These are phyloP conservation scores for Dichotomopilus funicola DNA, from an alignment of 2,329 filamentous ascomycete species.

Conservation along the genomic window DNA sequence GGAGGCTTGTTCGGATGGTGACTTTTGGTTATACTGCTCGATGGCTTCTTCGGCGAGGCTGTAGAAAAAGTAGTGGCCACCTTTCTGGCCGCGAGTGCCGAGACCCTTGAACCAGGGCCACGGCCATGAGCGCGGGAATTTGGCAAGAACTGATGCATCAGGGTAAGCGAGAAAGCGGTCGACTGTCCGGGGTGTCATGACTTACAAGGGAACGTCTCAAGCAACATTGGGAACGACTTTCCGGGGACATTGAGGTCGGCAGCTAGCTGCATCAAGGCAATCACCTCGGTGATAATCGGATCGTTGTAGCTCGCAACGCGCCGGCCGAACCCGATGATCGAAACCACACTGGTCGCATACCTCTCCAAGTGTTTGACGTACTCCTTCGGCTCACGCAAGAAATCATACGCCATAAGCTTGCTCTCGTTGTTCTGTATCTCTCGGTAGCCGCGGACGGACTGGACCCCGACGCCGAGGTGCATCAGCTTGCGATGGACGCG, in stretches of 20 bases:
- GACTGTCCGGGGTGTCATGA: not conserved
- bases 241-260: slow-evolving; percentile 49
- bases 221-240: slow-evolving; percentile 49
- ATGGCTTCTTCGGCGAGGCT: slow-evolving; percentile 44
- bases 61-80: slow-evolving; percentile 46
- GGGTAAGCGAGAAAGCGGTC: not conserved
- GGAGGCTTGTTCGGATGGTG: slow-evolving; percentile 19
- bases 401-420: slow-evolving; percentile 45
- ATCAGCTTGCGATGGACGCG: slow-evolving; percentile 44
- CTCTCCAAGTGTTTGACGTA: slow-evolving; percentile 50
- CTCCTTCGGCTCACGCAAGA: slow-evolving; percentile 37
- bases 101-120: slow-evolving; percentile 47
- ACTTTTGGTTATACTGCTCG: slow-evolving; percentile 30
- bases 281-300: slow-evolving; percentile 54
- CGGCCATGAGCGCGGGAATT: slow-evolving; percentile 42
- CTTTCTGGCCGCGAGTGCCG: slow-evolving; percentile 34
- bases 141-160: slow-evolving; percentile 32
- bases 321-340: slow-evolving; percentile 51
- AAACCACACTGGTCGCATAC: slow-evolving; percentile 47
- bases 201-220: slow-evolving; percentile 46
- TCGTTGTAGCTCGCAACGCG: slow-evolving; percentile 44
- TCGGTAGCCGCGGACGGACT: slow-evolving; percentile 48
- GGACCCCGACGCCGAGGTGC: slow-evolving; percentile 46
- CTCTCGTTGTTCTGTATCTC: slow-evolving; percentile 53
- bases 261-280: slow-evolving; percentile 50